A percentile compares a stretch with the other conserved stretches of the same genome.
Conservation (phyloP, 345 rosid genomes). For the Rhizophora apiculata region DNA sequence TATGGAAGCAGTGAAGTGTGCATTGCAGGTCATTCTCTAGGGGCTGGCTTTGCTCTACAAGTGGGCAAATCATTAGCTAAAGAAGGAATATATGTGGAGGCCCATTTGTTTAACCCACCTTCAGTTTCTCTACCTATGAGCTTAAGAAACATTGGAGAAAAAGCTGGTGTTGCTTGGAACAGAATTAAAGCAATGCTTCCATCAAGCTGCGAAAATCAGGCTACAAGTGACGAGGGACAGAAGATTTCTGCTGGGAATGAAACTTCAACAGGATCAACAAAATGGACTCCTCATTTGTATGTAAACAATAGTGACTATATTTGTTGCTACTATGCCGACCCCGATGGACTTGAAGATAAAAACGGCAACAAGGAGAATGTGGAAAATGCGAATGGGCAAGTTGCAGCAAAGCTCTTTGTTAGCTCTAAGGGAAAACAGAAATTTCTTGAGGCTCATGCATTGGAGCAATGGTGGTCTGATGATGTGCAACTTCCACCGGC, state of each 20-base stretch:
- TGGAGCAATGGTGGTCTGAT: constrained; percentile 99
- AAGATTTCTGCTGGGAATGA: constrained; percentile 14
- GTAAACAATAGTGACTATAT: constrained; percentile 90
- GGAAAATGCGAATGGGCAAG: constrained; percentile 35
- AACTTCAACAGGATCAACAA: constrained; percentile 45
- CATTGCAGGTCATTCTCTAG: constrained; percentile 87
- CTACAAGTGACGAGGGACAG: neutral
- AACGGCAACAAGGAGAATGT: constrained; percentile 53
- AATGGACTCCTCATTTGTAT: constrained; percentile 89
- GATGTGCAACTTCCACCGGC: constrained; percentile 68
- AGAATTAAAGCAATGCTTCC: constrained; percentile 79
- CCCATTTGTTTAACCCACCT: constrained; percentile 94
- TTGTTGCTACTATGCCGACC: constrained; percentile 70
- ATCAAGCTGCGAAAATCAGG: constrained; percentile 19
- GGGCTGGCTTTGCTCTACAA: constrained; percentile 94
- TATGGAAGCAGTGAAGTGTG: constrained; percentile 80
- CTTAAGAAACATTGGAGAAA: constrained; percentile 76
- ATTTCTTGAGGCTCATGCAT: constrained; percentile 88
- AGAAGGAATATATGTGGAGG: constrained; percentile 72
- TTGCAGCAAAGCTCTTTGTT: constrained; percentile 84
- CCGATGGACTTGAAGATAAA: constrained; percentile 38
- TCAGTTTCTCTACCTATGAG: constrained; percentile 89
- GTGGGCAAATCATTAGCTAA: constrained; percentile 93
- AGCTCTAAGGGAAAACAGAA: constrained; percentile 88
- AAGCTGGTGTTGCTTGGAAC: constrained; percentile 73